Conservation (phyloP, 768 basidiomycete species). For the Calocera cornea region DNA sequence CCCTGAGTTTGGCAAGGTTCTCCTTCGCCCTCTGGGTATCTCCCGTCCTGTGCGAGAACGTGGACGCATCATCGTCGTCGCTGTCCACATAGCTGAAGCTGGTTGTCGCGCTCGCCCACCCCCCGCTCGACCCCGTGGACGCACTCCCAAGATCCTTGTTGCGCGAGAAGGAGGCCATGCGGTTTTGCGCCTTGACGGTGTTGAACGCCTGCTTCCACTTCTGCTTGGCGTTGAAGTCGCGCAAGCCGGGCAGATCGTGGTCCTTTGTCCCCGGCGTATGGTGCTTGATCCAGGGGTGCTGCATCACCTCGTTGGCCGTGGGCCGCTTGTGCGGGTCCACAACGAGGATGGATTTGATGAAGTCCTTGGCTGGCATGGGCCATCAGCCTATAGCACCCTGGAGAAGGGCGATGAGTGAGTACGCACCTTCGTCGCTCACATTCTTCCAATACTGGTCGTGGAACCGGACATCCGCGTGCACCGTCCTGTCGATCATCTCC, state of each 20-base stretch:
- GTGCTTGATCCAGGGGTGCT: constrained; percentile 61
- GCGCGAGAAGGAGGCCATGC: constrained; percentile 17
- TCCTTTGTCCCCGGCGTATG: constrained; percentile 53
- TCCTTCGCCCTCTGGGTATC: neutral
- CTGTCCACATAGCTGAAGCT: neutral
- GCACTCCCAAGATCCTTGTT: neutral
- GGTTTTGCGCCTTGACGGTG: constrained; percentile 29
- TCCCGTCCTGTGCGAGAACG: neutral
- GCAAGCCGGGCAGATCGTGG: constrained; percentile 59
- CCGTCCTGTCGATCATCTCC: constrained; percentile 71
- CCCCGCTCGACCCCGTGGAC: neutral
- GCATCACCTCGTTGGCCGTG: constrained; percentile 57
- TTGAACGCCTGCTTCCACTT: constrained; percentile 61
- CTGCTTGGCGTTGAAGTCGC: constrained; percentile 63
- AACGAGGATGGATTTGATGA: constrained; percentile 58
- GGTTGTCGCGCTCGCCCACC: neutral
- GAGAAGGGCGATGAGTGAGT: neutral
- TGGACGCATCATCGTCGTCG: constrained; percentile 1
- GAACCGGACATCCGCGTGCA: constrained; percentile 71
- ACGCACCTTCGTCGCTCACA: constrained; percentile 57
- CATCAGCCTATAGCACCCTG: constrained; percentile 4
- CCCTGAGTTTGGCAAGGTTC: neutral
- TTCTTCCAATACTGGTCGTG: constrained; percentile 94
- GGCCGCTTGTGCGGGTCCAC: constrained; percentile 58
- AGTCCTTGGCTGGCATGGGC: constrained; percentile 53